These are phyloP conservation scores for Drosera spatulata DNA, from an alignment of 179 eudicot species.

Conservation along the genomic window DNA sequence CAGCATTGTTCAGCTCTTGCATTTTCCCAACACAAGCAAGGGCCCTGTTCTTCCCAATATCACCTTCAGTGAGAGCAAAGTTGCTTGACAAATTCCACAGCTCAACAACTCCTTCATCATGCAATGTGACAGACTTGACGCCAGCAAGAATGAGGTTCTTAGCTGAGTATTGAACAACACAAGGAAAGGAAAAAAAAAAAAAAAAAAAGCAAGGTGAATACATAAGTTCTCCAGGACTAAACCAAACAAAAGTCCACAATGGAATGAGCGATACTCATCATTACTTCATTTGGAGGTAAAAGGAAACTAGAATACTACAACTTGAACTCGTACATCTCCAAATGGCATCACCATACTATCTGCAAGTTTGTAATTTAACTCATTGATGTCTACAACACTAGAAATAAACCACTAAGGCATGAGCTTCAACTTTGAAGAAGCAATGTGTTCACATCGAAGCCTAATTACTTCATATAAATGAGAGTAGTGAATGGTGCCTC, in stretches of 20 bases:
- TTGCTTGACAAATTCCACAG: conserved; percentile 89
- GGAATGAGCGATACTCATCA: neutral
- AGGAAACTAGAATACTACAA: too few relatives aligned
- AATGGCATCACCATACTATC: too few relatives aligned
- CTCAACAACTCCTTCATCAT: conserved; percentile 77
- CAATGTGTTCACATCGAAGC: too few relatives aligned
- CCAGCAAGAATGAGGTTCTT: conserved; percentile 93
- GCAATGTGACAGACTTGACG: conserved; percentile 82
- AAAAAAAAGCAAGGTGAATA: neutral
- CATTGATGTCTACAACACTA: too few relatives aligned
- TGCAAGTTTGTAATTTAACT: too few relatives aligned
- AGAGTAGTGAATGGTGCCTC: too few relatives aligned
- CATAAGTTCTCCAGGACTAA: neutral
- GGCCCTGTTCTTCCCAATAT: conserved; percentile 87
- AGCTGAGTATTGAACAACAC: conserved; percentile 34
- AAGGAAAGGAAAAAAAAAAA: neutral
- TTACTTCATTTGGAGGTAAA: too few relatives aligned
- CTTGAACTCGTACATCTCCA: too few relatives aligned
- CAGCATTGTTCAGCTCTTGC: conserved; percentile 92
- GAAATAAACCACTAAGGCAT: too few relatives aligned
- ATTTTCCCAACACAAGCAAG: conserved; percentile 70
- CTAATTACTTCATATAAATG: too few relatives aligned
- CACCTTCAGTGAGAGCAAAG: conserved; percentile 68
- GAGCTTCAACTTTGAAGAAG: too few relatives aligned
- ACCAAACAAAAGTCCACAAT: neutral